These are phyloP conservation scores for Trichoderma semiorbis DNA, from an alignment of 2,329 filamentous ascomycete genomes.

Conservation along the genomic window DNA sequence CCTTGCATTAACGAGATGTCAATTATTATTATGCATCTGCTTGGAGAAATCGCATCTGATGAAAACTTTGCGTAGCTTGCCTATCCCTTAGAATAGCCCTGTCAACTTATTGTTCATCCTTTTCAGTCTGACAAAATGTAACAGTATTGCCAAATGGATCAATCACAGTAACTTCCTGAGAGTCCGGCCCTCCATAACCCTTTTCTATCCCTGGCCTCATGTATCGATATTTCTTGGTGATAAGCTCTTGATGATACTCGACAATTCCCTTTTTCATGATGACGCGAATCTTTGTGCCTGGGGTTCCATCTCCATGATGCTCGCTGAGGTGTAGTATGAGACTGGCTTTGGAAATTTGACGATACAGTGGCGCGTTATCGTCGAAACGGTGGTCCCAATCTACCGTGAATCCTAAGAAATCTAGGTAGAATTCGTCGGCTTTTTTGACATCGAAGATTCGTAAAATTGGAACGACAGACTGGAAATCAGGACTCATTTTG, in stretches of 20 bases:
- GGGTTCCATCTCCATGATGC: conserved; percentile 1
- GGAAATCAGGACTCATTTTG: conserved; percentile 15
- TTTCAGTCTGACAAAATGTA: conserved; percentile 15
- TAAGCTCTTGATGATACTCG: conserved; percentile 18
- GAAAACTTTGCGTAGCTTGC: background rate
- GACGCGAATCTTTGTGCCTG: background rate
- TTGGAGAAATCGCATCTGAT: background rate
- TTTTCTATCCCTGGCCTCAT: conserved; percentile 22
- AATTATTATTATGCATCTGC: background rate
- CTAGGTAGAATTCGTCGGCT: conserved; percentile 23
- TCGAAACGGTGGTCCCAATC: conserved; percentile 25
- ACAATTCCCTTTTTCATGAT: background rate
- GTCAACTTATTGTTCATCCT: background rate
- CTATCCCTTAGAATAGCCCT: background rate
- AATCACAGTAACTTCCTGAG: conserved; percentile 17
- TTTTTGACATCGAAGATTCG: conserved; percentile 24
- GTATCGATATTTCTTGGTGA: conserved; percentile 20
- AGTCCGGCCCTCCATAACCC: conserved; percentile 6
- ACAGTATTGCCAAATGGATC: conserved; percentile 24
- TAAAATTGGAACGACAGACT: conserved; percentile 20
- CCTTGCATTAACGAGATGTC: background rate
- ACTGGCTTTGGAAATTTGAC: conserved; percentile 20
- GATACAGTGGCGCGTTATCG: conserved; percentile 21
- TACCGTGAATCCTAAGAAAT: conserved; percentile 21
- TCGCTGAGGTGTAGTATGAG: conserved; percentile 22